Conservation (phyloP, 2,329 filamentous ascomycete genomes). For the Calonectria crousiana region DNA sequence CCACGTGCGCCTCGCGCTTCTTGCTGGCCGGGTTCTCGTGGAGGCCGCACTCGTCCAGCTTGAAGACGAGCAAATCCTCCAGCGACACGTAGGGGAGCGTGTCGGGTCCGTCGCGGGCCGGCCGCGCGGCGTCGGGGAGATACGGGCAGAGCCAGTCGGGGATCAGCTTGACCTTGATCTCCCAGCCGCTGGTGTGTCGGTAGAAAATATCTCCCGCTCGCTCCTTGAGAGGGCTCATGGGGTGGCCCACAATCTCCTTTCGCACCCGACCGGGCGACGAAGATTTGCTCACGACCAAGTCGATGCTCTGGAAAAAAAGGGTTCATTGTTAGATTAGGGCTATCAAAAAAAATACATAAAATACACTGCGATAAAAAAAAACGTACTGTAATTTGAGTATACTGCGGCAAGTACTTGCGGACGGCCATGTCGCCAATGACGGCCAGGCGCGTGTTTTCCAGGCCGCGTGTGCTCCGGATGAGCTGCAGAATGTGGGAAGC, state of each 20-base stretch:
- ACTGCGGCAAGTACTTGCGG: slow-evolving; percentile 41
- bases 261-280: slow-evolving; percentile 45
- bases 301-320: slow-evolving; percentile 41
- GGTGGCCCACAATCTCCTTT: slow-evolving; percentile 45
- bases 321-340: not conserved
- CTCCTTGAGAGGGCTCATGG: slow-evolving; percentile 45
- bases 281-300: slow-evolving; percentile 46
- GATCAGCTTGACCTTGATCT: slow-evolving; percentile 46
- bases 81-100: slow-evolving; percentile 43
- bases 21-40: slow-evolving; percentile 43
- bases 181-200: slow-evolving; percentile 41
- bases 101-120: slow-evolving; percentile 34
- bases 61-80: slow-evolving; percentile 45
- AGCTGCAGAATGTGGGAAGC: slow-evolving; percentile 90
- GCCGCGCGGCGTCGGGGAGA: slow-evolving; percentile 41
- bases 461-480: slow-evolving; percentile 64
- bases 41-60: slow-evolving; percentile 44
- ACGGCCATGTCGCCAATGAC: slow-evolving; percentile 44
- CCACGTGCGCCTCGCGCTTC: slow-evolving; percentile 42
- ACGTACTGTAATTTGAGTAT: slow-evolving; percentile 34
- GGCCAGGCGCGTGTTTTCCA: slow-evolving; percentile 46
- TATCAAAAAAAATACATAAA: not conserved
- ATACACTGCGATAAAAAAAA: not conserved
- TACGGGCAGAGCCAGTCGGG: slow-evolving; percentile 47
- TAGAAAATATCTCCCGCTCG: slow-evolving; percentile 42